Percentiles rank a stretch among this genome's conserved stretches.
Conservation (phyloP, 2,329 filamentous ascomycete species). For the Phialocephala sp. region DNA sequence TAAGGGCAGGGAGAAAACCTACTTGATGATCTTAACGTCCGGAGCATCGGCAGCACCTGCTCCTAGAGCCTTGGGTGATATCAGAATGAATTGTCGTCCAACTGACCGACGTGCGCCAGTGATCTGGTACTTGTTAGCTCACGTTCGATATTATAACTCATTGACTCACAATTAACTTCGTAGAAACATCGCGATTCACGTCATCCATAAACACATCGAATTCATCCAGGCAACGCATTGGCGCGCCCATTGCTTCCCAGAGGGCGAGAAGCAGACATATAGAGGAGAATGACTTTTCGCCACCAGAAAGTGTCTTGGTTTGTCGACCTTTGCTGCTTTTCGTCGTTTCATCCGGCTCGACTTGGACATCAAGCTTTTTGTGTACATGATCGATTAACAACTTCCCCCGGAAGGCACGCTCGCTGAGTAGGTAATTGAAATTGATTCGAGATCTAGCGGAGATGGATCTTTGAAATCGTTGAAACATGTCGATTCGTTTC, state of each 20-base stretch:
- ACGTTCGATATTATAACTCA: conserved; percentile 13
- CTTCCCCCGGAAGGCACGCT: conserved; percentile 85
- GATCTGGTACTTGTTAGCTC: conserved; percentile 59
- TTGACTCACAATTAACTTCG: conserved; percentile 82
- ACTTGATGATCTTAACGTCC: conserved; percentile 83
- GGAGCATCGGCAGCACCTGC: conserved; percentile 61
- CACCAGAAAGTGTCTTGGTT: conserved; percentile 91
- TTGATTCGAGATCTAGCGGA: conserved; percentile 83
- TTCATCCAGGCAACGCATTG: conserved; percentile 92
- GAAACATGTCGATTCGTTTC: conserved; percentile 77
- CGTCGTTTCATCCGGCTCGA: conserved; percentile 73
- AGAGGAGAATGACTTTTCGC: conserved; percentile 97
- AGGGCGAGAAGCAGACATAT: conserved; percentile 91
- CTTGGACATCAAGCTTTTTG: conserved; percentile 74
- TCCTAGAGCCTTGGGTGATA: conserved; percentile 86
- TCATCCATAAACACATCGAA: conserved; percentile 99
- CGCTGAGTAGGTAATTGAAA: conserved; percentile 87
- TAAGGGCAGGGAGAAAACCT: conserved; percentile 37
- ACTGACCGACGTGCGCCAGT: conserved; percentile 82
- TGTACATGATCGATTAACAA: conserved; percentile 74
- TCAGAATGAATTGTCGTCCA: conserved; percentile 94
- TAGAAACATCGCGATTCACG: conserved; percentile 91
- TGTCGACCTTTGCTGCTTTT: conserved; percentile 74
- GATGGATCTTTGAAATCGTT: conserved; percentile 81
- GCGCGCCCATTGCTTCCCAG: conserved; percentile 98